Evolutionary conservation across 2,329 filamentous ascomycete genomes (phyloP), one percentile per base, ranked within the genome.

Genomic region (Hortaea werneckii): DNA sequence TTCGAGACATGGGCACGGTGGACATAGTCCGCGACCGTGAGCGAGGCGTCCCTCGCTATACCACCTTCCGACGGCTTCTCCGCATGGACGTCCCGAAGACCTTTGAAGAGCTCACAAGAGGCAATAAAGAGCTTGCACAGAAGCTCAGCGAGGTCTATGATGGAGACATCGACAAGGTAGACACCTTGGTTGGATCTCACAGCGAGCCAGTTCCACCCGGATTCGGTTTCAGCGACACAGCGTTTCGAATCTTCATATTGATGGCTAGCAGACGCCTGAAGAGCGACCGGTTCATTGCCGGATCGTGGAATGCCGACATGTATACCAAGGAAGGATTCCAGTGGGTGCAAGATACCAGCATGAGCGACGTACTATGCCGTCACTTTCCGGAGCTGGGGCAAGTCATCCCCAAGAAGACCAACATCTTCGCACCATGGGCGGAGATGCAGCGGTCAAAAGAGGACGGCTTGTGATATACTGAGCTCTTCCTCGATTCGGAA

Each of bases 141-240:
- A 61, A 66, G 40, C 54, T 73, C 1, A 51, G 54, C 0, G 61
- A 64, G 6, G 60, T 68, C 1, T 73, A 73, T 53, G 54, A 58
- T 2, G 20, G 20, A 20, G 61, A 72, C n/a, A 58, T 73, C 13
- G 64, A 69, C 35, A 58, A 58, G 9, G 67, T 73, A 0, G 70
- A 73, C 45, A 51, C 65, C 1, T 56, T 73, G 1, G 62, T 73
- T 1, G 70, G 69, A 0, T 67, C 60, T 29, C 65, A 66, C 29
- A 60, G 63, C 39, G 70, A 73, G 52, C 67, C 67, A 0, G 45
- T 72, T 5, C 67, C 67, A 4, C 56, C 65, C 28, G 70, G 70
- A 0, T 73, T 73, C 42, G 70, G 69, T 0, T 73, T 73, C 53
- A 68, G 65, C 49, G 70, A 73, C 43, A 73, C 70, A 2, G 69